Base-by-base conservation (phyloP, 768 basidiomycete genomes). In the Pholiota conissans region DNA sequence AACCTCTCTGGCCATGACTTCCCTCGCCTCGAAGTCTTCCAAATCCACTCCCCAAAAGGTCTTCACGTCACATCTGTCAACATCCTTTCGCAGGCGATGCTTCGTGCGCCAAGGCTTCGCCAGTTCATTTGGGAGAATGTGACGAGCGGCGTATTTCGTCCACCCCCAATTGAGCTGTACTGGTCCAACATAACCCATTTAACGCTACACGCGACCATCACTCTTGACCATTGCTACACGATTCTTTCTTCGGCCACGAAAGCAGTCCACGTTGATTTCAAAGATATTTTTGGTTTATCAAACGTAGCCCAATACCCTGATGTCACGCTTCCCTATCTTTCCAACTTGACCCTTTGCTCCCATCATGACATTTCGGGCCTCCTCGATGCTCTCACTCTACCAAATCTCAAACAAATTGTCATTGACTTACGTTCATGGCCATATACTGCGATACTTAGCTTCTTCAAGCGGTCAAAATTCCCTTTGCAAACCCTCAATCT, bases 401-500 rank as follows among this genome's bases (percentile, higher is more conserved):
- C 66, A 0, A 52, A 46, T 42, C 63, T 67, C 30, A 57, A 48
- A 9, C 59, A 61, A 11, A 48, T 67, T 18, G 40, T 62, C 3
- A 45, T 67, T 2, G 61, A 59, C n/a, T 26, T 63, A 34, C 50
- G 32, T 2, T 40, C 52, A 5, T 67, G 64, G 66, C 61, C 61
- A 18, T 59, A 63, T 22, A 16, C 39, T 7, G 29, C 63, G 8
- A 34, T 65, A 24, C 42, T 48, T 5, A 20, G 26, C 22, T 55
- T 65, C 39, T 55, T 67, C 13, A 59, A 32, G 24, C 63, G 67
- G 9, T 68, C 65, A 3, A 49, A 55, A 5, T 66, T 62, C 56
- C 65, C 63, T 2, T 48, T 68, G 11, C 59, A 65, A 56, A 68
- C 59, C 49, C 55, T 66, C 55, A 61, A 64, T 35, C 34, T 69